Base-by-base conservation (phyloP, 805 yeast species). In the Wickerhamomyces hampshirensis region DNA sequence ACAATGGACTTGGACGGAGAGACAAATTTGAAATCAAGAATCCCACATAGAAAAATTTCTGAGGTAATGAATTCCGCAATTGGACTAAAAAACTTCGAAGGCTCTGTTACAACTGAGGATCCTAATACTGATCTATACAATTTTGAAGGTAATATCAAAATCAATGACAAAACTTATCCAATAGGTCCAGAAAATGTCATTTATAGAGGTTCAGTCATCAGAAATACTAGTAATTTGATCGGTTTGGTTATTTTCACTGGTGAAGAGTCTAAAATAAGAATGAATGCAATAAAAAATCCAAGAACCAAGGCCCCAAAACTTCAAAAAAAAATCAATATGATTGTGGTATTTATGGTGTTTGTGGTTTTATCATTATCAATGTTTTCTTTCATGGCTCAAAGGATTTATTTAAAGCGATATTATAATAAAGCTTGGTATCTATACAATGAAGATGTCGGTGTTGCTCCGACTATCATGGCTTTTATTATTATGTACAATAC, bases 1-100 rank as follows among this genome's bases (percentile, higher is more conserved):
- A 93, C 99, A 1, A 88, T 91, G 91, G 98, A 96, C 1, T 68
- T 93, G 33, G 98, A 93, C 60, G 99, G 99, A 34, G 98, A 93
- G 59, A 93, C 98, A 0, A 91, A 88, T 55, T 66, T 93, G 42
- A 93, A 93, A 58, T 70, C 84, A 6, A 79, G 76, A 48, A 62
- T 65, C 14, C 84, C 96, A 0, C 83, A 80, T 43, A 66, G 71
- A 2, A 84, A 79, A 42, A 47, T 91, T 3, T 69, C 79, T 28
- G 71, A 72, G 12, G 44, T 59, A 9, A 66, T 80, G 29, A 63
- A 69, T 16, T 63, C 69, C 3, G 81, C 77, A 0, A 56, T 68
- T 2, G 73, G 73, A 0, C 55, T 85, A 34, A 69, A 68, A 19
- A 63, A 64, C 28, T 55, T 78, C 14, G 62, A 67, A 18, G 80